A percentile compares a stretch with the other conserved stretches of the same genome.
Conservation (phyloP, 2,329 filamentous ascomycete genomes). For the Diaporthe citri region DNA sequence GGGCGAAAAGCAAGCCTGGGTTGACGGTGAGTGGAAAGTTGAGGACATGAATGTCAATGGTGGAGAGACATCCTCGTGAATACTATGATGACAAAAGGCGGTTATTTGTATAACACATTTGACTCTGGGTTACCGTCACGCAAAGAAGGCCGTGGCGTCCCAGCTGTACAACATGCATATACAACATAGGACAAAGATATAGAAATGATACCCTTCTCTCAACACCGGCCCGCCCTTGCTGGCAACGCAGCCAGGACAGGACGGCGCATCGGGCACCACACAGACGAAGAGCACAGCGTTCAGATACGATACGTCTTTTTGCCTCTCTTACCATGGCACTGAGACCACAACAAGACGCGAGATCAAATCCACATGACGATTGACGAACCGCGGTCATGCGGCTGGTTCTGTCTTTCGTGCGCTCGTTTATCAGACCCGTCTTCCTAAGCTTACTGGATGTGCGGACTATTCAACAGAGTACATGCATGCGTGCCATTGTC, state of each 20-base stretch:
- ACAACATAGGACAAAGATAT: constrained; percentile 30
- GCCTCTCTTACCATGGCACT: constrained; percentile 62
- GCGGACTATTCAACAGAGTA: constrained; percentile 75
- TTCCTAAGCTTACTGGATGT: constrained; percentile 67
- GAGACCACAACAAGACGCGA: constrained; percentile 73
- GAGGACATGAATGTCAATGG: constrained; percentile 78
- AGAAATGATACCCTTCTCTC: constrained; percentile 42
- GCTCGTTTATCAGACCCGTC: constrained; percentile 75
- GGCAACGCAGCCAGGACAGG: background rate
- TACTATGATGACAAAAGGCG: background rate
- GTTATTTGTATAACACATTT: background rate
- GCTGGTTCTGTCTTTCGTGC: constrained; percentile 33
- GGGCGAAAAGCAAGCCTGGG: constrained; percentile 86
- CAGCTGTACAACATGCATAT: constrained; percentile 30
- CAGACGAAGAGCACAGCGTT: constrained; percentile 58
- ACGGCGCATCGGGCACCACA: constrained; percentile 4
- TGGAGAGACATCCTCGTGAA: constrained; percentile 46
- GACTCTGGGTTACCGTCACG: background rate
- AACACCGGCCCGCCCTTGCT: background rate
- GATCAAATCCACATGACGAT: constrained; percentile 56
- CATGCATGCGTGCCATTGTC: constrained; percentile 52
- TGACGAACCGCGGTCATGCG: constrained; percentile 40
- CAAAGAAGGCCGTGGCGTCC: background rate
- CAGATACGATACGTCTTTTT: constrained; percentile 75
- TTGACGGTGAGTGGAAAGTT: constrained; percentile 79